Conservation (phyloP, 169 alveolate species). For the Eimeria sp. region DNA sequence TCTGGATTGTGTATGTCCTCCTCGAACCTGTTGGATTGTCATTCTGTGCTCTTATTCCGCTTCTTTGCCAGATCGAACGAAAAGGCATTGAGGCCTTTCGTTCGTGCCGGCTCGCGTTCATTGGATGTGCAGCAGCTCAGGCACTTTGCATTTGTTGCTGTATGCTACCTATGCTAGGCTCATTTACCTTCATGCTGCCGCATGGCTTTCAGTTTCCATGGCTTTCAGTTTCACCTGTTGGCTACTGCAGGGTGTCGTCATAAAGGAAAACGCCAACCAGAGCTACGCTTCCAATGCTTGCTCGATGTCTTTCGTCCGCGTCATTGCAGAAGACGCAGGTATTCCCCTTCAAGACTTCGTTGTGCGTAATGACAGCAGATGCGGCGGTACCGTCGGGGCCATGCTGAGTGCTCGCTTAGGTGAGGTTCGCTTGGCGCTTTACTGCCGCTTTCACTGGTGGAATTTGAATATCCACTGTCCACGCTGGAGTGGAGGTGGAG, state of each 20-base stretch:
- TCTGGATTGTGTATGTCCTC: neutral
- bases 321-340: constrained; percentile 34
- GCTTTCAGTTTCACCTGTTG: neutral
- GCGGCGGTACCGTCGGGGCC: constrained; percentile 98
- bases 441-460: neutral
- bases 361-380: constrained; percentile 96
- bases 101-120: neutral
- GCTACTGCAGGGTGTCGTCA: constrained; percentile 83
- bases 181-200: neutral
- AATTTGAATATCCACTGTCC: neutral
- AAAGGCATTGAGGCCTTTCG: neutral
- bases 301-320: constrained; percentile 63
- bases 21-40: neutral
- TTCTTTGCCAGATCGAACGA: neutral
- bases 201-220: neutral
- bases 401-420: constrained; percentile 95
- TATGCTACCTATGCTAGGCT: neutral
- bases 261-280: constrained; percentile 93
- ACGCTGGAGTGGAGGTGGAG: neutral
- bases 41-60: neutral
- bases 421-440: neutral
- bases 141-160: neutral
- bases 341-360: constrained; percentile 95
- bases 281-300: constrained; percentile 94
- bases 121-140: neutral